These are phyloP conservation scores for Stromatinia cepivora DNA, from an alignment of 2,329 filamentous ascomycete genomes.

Conservation along the genomic window DNA sequence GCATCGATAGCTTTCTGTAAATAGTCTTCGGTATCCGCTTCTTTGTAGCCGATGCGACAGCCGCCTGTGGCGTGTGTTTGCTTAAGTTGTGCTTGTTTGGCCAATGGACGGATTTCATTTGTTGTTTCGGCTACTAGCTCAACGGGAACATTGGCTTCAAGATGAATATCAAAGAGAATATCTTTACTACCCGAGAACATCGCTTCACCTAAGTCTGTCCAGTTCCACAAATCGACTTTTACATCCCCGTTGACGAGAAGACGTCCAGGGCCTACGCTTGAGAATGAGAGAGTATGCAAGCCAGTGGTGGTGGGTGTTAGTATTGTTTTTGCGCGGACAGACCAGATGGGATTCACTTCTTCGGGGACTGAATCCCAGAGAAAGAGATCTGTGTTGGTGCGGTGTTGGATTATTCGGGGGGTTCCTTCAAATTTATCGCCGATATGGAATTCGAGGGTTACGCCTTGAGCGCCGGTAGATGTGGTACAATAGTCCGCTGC, in stretches of 20 bases:
- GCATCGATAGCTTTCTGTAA: conserved; percentile 64
- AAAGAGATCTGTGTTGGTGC: conserved; percentile 66
- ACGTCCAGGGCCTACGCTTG: conserved; percentile 64
- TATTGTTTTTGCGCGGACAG: conserved; percentile 51
- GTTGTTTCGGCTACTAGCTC: conserved; percentile 65
- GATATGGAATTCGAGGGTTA: conserved; percentile 63
- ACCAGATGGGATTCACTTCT: conserved; percentile 63
- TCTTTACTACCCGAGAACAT: conserved; percentile 71
- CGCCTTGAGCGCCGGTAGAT: conserved; percentile 57
- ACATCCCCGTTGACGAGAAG: conserved; percentile 60
- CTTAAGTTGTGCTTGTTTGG: conserved; percentile 58
- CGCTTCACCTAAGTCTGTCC: conserved; percentile 67
- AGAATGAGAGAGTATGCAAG: conserved; percentile 66
- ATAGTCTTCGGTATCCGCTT: conserved; percentile 60
- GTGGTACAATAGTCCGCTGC: conserved; percentile 60
- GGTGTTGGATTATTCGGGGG: conserved; percentile 57
- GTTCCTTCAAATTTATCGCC: conserved; percentile 62
- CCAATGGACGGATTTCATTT: conserved; percentile 62
- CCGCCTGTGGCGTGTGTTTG: conserved; percentile 66
- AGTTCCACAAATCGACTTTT: conserved; percentile 66
- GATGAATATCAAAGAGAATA: conserved; percentile 59
- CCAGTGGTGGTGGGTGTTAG: conserved; percentile 60
- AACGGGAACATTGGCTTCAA: conserved; percentile 59
- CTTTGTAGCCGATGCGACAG: conserved; percentile 70
- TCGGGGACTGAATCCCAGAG: conserved; percentile 69